Percentiles rank a stretch among this genome's conserved stretches.
These are phyloP conservation scores for Naematelia encephala DNA, from an alignment of 768 basidiomycete genomes.

Conservation along the genomic window DNA sequence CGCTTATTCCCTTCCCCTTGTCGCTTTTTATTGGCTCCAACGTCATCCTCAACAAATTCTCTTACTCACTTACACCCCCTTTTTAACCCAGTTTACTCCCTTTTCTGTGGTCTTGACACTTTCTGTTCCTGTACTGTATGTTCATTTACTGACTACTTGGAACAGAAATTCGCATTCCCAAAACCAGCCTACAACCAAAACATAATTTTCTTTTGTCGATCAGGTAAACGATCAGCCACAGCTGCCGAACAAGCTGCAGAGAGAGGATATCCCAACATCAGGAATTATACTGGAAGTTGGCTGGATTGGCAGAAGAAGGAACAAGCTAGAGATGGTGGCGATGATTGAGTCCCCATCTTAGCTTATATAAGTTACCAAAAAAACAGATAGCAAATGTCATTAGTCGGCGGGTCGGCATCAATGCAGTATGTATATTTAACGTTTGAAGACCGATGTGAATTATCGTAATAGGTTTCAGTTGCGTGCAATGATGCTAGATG, in stretches of 20 bases:
- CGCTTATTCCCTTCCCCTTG: too few species aligned
- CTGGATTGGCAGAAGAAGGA: constrained; percentile 70
- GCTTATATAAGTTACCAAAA: not conserved
- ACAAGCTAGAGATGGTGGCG: constrained; percentile 36
- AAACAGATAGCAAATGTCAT: not conserved
- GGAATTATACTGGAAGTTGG: constrained; percentile 86
- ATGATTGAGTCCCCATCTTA: constrained; percentile 33
- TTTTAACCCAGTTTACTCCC: too few species aligned
- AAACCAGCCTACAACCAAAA: constrained; percentile 59
- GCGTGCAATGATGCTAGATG: not conserved
- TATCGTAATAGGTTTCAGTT: not conserved
- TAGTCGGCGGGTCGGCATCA: too few species aligned
- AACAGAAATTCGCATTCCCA: constrained; percentile 49
- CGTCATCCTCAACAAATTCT: too few species aligned
- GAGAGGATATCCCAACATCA: constrained; percentile 69
- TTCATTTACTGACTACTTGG: too few species aligned
- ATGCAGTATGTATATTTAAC: too few species aligned
- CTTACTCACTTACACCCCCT: too few species aligned
- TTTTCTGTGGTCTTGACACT: constrained; percentile 58
- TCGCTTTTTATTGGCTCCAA: not conserved
- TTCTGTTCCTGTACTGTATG: not conserved
- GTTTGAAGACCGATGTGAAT: not conserved
- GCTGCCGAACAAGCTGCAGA: constrained; percentile 78
- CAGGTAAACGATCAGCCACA: constrained; percentile 74
- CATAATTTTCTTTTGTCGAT: constrained; percentile 84